Percentiles rank a stretch among this genome's conserved stretches.
Evolutionary conservation across 1,139 yeast species (phyloP).

Genomic region (Suhomyces kunorum): DNA sequence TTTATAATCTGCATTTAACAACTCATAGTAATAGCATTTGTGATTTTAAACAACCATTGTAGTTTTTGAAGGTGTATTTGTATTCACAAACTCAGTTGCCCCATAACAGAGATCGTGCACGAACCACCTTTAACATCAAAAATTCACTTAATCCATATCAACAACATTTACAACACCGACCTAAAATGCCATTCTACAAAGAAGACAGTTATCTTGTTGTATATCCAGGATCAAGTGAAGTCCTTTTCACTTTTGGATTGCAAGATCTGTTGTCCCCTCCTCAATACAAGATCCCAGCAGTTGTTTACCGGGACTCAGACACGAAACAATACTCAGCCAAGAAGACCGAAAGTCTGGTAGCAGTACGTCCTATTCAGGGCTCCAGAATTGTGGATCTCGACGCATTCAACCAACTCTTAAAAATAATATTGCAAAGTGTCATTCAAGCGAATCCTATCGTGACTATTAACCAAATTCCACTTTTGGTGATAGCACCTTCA

Average conservation of each 20-base stretch:
- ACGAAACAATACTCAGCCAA: constrained; percentile 44
- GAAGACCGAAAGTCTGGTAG: constrained; percentile 32
- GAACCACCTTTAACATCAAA: constrained; percentile 1
- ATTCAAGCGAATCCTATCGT: constrained; percentile 52
- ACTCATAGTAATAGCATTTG: not conserved
- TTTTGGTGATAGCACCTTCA: constrained; percentile 62
- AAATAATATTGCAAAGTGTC: constrained; percentile 58
- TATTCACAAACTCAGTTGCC: too few species aligned
- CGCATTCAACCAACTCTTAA: constrained; percentile 72
- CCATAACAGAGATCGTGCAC: constrained; percentile 6
- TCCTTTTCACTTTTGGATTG: constrained; percentile 79
- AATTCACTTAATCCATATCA: not conserved
- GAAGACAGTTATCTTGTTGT: constrained; percentile 65
- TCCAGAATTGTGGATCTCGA: constrained; percentile 67
- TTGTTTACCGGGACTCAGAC: constrained; percentile 58
- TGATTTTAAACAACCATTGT: not conserved
- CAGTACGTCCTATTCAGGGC: constrained; percentile 60
- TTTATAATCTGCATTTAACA: not conserved
- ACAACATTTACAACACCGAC: constrained; percentile 3
- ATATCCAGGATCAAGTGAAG: constrained; percentile 77
- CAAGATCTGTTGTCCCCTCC: constrained; percentile 82
- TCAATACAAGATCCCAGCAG: constrained; percentile 69
- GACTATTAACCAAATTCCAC: constrained; percentile 48
- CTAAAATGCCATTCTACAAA: constrained; percentile 56
- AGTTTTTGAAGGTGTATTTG: too few species aligned